phyloP scores from a whole-genome alignment of 805 yeast genomes.

The Candida incommunis region DNA sequence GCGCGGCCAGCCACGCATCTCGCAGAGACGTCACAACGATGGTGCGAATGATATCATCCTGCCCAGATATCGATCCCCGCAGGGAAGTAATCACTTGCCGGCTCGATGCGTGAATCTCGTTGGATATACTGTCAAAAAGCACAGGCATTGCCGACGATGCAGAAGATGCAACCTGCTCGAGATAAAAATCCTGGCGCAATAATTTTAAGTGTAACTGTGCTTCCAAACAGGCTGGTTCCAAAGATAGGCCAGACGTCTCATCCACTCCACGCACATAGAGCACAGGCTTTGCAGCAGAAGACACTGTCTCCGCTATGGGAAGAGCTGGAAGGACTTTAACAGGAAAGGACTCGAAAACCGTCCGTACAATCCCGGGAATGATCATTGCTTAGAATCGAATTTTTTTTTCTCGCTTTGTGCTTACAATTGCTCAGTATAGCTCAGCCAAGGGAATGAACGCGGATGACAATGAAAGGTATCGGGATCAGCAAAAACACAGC shows the following conservation, averaged over 20 bases:
- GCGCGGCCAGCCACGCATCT: neutral
- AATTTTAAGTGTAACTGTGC: conserved; percentile 6
- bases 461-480: no score
- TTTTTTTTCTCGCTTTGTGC: no score
- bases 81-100: neutral
- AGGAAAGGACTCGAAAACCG: conserved; percentile 14
- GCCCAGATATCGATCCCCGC: neutral
- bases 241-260: conserved; percentile 5
- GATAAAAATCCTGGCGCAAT: neutral
- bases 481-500: no score
- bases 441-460: no score
- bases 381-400: no score
- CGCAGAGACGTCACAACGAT: neutral
- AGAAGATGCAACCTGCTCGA: conserved; percentile 1
- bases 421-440: no score
- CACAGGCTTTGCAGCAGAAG: neutral
- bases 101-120: neutral
- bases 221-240: conserved; percentile 13
- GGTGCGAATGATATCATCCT: neutral
- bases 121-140: conserved; percentile 1
- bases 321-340: conserved; percentile 8
- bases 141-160: neutral
- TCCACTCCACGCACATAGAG: conserved; percentile 9
- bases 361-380: conserved; percentile 11
- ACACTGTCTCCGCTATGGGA: conserved; percentile 1